Conservation (phyloP, 179 eudicot species). For the Beta corolliflora region DNA sequence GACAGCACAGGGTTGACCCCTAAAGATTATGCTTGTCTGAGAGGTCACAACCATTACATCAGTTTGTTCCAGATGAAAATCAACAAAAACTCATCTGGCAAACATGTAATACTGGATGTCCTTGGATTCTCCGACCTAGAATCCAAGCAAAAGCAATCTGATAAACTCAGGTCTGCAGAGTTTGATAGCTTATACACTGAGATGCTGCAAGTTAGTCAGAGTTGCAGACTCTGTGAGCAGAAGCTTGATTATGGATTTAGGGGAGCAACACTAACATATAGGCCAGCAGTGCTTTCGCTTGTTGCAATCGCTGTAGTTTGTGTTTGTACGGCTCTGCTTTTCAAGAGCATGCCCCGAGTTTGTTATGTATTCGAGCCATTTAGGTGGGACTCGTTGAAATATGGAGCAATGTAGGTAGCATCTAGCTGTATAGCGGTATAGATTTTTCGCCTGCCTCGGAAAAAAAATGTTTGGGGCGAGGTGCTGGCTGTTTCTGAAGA, state of each 20-base stretch:
- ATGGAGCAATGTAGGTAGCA: constrained; percentile 61
- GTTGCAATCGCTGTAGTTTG: constrained; percentile 87
- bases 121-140: constrained; percentile 28
- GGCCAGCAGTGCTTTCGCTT: constrained; percentile 79
- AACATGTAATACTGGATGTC: constrained; percentile 69
- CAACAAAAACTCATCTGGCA: constrained; percentile 38
- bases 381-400: constrained; percentile 70
- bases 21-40: constrained; percentile 67
- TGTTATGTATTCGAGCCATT: constrained; percentile 52
- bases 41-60: constrained; percentile 66
- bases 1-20: constrained; percentile 84
- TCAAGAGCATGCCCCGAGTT: constrained; percentile 77
- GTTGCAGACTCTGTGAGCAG: constrained; percentile 56
- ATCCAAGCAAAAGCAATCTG: constrained; percentile 31
- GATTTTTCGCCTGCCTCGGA: not conserved
- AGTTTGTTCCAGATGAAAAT: constrained; percentile 55
- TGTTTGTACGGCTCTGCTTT: constrained; percentile 78
- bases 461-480: not conserved
- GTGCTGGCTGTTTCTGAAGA: not conserved
- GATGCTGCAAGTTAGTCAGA: constrained; percentile 28
- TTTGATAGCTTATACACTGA: constrained; percentile 53
- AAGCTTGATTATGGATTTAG: constrained; percentile 41
- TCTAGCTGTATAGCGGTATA: not conserved
- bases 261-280: constrained; percentile 46
- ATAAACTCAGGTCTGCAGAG: constrained; percentile 27